phyloP scores from a whole-genome alignment of 768 basidiomycete genomes.

The Leccinellum luteum region DNA sequence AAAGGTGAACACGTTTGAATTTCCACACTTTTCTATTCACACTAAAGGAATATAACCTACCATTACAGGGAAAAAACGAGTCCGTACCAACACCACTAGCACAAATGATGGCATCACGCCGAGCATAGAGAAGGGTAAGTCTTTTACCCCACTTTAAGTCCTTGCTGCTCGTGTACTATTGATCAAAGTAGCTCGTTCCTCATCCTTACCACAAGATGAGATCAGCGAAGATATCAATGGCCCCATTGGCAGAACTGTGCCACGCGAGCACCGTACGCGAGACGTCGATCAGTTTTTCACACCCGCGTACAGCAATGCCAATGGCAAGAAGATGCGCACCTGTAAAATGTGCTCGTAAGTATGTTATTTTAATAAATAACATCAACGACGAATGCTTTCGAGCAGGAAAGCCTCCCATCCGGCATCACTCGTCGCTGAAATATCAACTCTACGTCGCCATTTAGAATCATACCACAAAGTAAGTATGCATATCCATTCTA shows the following conservation, averaged over 20 bases:
- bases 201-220: too few species aligned
- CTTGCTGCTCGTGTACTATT: too few species aligned
- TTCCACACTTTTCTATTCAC: too few species aligned
- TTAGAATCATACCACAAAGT: background rate
- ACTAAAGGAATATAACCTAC: too few species aligned
- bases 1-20: too few species aligned
- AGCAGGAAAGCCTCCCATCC: background rate
- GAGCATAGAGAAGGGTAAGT: too few species aligned
- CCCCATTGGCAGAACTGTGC: background rate
- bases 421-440: background rate
- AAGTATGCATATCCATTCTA: background rate
- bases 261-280: background rate
- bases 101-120: too few species aligned
- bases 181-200: too few species aligned
- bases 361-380: background rate
- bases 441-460: background rate
- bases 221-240: background rate
- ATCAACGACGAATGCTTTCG: background rate
- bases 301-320: background rate
- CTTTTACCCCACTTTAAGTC: too few species aligned
- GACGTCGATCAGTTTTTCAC: background rate
- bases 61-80: too few species aligned
- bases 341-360: background rate
- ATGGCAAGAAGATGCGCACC: background rate
- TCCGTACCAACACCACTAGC: too few species aligned